Conservation (phyloP, 805 yeast genomes). For the Myxozyma kluyveri region DNA sequence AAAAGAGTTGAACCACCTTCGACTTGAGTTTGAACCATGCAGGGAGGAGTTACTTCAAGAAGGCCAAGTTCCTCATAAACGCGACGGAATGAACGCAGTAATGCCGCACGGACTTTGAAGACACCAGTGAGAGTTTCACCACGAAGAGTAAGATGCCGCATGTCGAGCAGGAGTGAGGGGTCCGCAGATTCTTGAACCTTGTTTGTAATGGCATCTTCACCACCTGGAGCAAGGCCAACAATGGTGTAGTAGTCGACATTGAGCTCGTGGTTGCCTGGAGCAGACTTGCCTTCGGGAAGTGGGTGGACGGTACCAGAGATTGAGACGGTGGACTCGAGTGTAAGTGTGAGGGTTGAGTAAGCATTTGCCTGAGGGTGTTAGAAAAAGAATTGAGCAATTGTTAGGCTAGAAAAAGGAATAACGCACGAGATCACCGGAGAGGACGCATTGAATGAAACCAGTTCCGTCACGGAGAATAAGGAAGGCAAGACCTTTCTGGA, state of each 20-base stretch:
- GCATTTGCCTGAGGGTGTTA: conserved; percentile 59
- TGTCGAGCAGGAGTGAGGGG: conserved; percentile 87
- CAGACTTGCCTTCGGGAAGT: conserved; percentile 93
- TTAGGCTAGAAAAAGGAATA: not conserved
- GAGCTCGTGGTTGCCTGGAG: conserved; percentile 96
- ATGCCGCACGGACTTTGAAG: conserved; percentile 87
- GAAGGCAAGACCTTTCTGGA: conserved; percentile 89
- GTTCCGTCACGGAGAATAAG: conserved; percentile 93
- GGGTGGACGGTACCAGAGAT: conserved; percentile 77
- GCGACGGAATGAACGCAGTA: conserved; percentile 70
- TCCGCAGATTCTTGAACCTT: conserved; percentile 81
- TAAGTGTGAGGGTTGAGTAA: conserved; percentile 75
- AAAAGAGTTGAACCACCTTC: conserved; percentile 98
- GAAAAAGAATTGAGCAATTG: not conserved
- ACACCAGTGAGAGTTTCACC: conserved; percentile 93
- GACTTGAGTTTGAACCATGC: conserved; percentile 99
- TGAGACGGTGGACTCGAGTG: conserved; percentile 80
- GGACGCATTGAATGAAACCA: conserved; percentile 82
- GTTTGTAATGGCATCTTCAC: conserved; percentile 93
- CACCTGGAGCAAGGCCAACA: conserved; percentile 91
- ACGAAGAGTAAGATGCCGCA: conserved; percentile 92
- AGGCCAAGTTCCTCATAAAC: conserved; percentile 71
- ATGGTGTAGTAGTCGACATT: conserved; percentile 85
- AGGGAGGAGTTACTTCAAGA: conserved; percentile 95
- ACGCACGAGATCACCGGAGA: conserved; percentile 71